Base-by-base conservation (phyloP, 1,139 yeast species). In the Kodamaea plutei region DNA sequence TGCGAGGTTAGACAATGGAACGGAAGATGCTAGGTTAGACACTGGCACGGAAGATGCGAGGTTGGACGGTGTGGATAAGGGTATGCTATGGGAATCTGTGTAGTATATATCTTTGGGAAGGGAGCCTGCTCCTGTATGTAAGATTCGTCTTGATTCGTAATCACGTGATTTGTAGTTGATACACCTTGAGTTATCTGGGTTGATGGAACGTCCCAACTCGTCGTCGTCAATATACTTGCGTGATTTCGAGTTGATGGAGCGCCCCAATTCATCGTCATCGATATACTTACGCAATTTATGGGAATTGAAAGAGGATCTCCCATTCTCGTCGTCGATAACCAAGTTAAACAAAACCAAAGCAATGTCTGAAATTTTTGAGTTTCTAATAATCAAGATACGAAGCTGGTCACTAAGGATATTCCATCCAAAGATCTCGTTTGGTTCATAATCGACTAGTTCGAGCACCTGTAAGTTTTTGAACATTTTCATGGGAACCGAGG, bases 391-490 rank as follows among this genome's bases (percentile, higher is more conserved):
- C 34, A 79, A 58, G 28, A 76, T 73, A 33, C 80, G 59, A 26
- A 79, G 56, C 38, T 65, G 75, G 33, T 74, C 79, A 37, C 82
- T 65, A 20, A 79, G 49, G 9, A 57, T 46, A 47, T 77, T 68
- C 85, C 85, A 79, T 2, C 85, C 85, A 52, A 64, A 78, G 8
- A 79, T 61, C 41, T 77, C 83, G 40, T 76, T 75, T 11, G 83
- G 81, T 37, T 76, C 83, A 40, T 76, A 64, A 37, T 76, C 81
- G 23, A 64, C 57, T 4, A 79, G 53, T 47, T 79, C 85, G 31
- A 79, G 58, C 14, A 77, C 82, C 35, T 78, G 76, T 26, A 79
- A 53, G 47, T 77, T 79, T 40, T 76, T 76, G 50, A 79, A 79
- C 56, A 76, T 66, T 29, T 58, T 59, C 10, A 79, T 50, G 1